These are phyloP conservation scores for Hsuehochloa calcarea DNA, from an alignment of 176 grass and related monocot genomes.

Conservation along the genomic window DNA sequence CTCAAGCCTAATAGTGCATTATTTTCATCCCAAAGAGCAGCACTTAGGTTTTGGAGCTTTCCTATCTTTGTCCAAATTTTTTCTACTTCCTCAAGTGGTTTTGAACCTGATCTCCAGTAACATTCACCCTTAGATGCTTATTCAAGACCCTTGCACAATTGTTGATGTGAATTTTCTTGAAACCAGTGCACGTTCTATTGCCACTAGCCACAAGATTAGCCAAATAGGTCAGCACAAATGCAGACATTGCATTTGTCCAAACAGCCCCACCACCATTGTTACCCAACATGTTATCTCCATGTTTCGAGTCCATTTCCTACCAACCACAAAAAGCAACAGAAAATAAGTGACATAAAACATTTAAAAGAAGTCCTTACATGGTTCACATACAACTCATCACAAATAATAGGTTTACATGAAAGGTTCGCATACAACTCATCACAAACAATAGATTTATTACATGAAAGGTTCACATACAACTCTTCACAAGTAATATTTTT, in stretches of 20 bases:
- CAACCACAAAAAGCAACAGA: too few species aligned
- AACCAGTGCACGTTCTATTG: not conserved
- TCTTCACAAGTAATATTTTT: too few species aligned
- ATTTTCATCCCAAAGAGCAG: not conserved
- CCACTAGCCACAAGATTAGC: conserved; percentile 5
- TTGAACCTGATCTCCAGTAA: not conserved
- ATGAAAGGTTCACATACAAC: too few species aligned
- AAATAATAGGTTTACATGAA: too few species aligned
- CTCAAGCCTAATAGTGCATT: not conserved
- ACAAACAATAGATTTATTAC: too few species aligned
- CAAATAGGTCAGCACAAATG: not conserved
- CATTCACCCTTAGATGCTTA: conserved; percentile 1
- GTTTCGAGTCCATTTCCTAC: not conserved
- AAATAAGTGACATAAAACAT: too few species aligned
- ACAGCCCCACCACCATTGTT: not conserved
- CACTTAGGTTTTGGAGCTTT: not conserved
- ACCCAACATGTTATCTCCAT: not conserved
- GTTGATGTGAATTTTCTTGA: conserved; percentile 20
- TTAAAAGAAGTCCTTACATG: too few species aligned
- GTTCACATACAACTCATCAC: too few species aligned
- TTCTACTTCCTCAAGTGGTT: conserved; percentile 15
- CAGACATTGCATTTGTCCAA: conserved; percentile 8
- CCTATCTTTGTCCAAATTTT: not conserved
- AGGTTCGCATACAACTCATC: too few species aligned
- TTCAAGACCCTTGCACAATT: not conserved